phyloP scores from a whole-genome alignment of 2,329 filamentous ascomycete genomes.

The Aspergillus pseudoviridinutans region DNA sequence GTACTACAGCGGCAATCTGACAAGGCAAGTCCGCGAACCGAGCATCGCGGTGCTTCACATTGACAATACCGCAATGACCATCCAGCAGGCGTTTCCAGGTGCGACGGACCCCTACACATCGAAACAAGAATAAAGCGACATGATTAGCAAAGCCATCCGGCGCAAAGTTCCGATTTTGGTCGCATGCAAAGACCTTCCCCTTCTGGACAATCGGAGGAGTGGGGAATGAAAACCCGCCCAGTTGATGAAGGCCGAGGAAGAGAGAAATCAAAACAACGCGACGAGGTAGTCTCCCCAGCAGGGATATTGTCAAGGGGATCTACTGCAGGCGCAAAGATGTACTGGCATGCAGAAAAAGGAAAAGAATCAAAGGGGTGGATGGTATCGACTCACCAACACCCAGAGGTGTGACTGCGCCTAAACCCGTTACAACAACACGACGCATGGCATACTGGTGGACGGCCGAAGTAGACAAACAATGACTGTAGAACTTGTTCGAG shows the following conservation, averaged over 20 bases:
- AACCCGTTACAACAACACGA: slow-evolving; percentile 77
- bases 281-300: background rate
- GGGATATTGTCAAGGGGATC: background rate
- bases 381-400: slow-evolving; percentile 59
- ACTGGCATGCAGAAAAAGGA: background rate
- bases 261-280: background rate
- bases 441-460: slow-evolving; percentile 33
- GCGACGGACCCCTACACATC: slow-evolving; percentile 57
- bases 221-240: slow-evolving; percentile 6
- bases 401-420: slow-evolving; percentile 78
- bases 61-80: slow-evolving; percentile 75
- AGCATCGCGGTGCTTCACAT: slow-evolving; percentile 59
- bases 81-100: slow-evolving; percentile 80
- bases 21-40: slow-evolving; percentile 73
- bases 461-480: background rate
- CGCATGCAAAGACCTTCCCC: slow-evolving; percentile 27
- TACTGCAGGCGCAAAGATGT: background rate
- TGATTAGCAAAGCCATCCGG: slow-evolving; percentile 3
- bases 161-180: background rate
- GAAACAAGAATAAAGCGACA: background rate
- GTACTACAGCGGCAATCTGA: slow-evolving; percentile 79
- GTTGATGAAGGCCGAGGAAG: slow-evolving; percentile 1
- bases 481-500: background rate
- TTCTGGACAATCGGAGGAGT: slow-evolving; percentile 18
- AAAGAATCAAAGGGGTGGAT: slow-evolving; percentile 1